phyloP scores from a whole-genome alignment of 495 filamentous ascomycete species.

The Podospora anserina region DNA sequence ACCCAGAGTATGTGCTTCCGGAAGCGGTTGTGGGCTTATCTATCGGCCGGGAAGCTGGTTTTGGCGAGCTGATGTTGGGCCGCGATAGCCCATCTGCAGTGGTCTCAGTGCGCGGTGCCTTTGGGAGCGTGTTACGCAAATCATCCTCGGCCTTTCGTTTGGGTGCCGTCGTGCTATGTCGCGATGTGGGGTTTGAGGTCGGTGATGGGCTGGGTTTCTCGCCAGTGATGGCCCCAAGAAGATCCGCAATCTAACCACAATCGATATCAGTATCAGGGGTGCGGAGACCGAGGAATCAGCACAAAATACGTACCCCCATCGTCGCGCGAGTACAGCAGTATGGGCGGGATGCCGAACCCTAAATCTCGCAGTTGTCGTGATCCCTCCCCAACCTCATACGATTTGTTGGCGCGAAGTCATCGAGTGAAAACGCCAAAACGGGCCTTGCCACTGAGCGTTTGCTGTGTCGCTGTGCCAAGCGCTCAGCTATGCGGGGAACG shows the following conservation, averaged over 20 bases:
- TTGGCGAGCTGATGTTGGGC: constrained; percentile 18
- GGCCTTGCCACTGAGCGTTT: constrained; percentile 6
- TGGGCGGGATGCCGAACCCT: constrained; percentile 4
- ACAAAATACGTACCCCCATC: constrained; percentile 30
- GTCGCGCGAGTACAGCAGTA: constrained; percentile 6
- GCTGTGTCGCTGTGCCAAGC: not conserved
- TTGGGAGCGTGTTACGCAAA: constrained; percentile 27
- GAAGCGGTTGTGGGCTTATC: constrained; percentile 12
- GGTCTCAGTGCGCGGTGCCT: constrained; percentile 33
- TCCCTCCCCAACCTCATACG: constrained; percentile 35
- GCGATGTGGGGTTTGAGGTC: constrained; percentile 23
- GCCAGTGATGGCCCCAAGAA: constrained; percentile 55
- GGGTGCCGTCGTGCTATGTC: constrained; percentile 23
- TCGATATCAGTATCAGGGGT: constrained; percentile 14
- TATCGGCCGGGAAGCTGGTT: constrained; percentile 19
- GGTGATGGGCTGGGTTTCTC: constrained; percentile 40
- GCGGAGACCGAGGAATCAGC: not conserved
- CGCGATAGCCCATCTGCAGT: constrained; percentile 17
- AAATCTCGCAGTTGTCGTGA: constrained; percentile 16
- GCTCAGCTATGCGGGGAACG: not conserved
- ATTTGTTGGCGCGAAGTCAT: constrained; percentile 30
- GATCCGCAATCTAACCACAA: constrained; percentile 45
- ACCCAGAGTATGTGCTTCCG: not conserved
- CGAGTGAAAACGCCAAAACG: constrained; percentile 19
- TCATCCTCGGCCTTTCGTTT: constrained; percentile 56